Conservation (phyloP, 306 rosid genomes). For the Adenanthera pavonina region DNA sequence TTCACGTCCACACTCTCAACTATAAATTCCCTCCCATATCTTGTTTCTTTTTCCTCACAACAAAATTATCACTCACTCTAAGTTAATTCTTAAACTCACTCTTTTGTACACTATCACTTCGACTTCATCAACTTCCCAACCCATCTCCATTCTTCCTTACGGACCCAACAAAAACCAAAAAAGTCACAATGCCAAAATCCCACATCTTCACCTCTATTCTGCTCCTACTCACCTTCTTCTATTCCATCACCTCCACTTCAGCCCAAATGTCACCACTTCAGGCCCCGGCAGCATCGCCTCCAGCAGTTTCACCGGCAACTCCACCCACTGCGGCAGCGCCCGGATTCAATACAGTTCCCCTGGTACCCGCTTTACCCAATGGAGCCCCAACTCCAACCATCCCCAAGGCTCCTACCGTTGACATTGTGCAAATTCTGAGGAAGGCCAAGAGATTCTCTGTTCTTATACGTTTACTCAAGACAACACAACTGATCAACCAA, state of each 20-base stretch:
- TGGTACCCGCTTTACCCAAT: conserved; percentile 46
- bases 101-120: background rate
- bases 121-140: background rate
- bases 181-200: conserved; percentile 39
- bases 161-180: background rate
- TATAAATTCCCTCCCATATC: background rate
- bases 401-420: background rate
- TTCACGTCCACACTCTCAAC: background rate
- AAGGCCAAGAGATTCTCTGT: background rate
- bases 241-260: conserved; percentile 25
- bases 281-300: conserved; percentile 44
- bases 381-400: conserved; percentile 40
- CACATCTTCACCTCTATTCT: conserved; percentile 42
- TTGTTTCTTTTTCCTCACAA: conserved; percentile 29
- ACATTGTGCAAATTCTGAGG: background rate
- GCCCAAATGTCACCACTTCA: conserved; percentile 54
- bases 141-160: background rate
- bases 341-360: conserved; percentile 42
- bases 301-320: conserved; percentile 30
- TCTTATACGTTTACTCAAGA: background rate
- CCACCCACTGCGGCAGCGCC: conserved; percentile 45
- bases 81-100: background rate
- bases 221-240: conserved; percentile 35
- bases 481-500: conserved; percentile 2
- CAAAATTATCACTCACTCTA: too few relatives aligned